Evolutionary conservation across 495 filamentous ascomycete species (phyloP).

Genomic region (Xylaria acuta): DNA sequence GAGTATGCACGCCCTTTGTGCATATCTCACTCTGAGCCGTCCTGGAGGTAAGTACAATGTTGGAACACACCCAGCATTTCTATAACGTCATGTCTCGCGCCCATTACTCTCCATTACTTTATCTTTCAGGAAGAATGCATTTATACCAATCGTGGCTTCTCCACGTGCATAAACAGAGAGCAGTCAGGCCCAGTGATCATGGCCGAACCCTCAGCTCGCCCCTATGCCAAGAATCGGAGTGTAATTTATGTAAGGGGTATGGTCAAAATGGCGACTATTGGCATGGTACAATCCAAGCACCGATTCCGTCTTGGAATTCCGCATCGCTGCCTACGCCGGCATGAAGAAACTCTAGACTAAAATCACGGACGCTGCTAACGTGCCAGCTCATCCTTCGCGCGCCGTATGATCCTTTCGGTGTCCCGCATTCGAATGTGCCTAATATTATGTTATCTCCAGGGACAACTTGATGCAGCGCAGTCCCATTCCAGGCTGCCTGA

Average conservation of each 20-base stretch:
- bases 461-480: slow-evolving; percentile 34
- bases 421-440: slow-evolving; percentile 37
- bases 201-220: background rate
- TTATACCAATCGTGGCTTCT: slow-evolving; percentile 15
- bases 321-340: slow-evolving; percentile 35
- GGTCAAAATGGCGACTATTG: slow-evolving; percentile 19
- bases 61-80: background rate
- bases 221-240: slow-evolving; percentile 13
- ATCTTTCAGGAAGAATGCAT: slow-evolving; percentile 12
- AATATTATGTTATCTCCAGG: slow-evolving; percentile 34
- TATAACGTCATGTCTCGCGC: background rate
- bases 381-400: slow-evolving; percentile 36
- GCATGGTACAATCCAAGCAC: slow-evolving; percentile 39
- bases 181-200: background rate
- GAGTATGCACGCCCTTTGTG: background rate
- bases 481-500: slow-evolving; percentile 33
- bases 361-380: slow-evolving; percentile 35
- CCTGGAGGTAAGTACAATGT: background rate
- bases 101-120: slow-evolving; percentile 25
- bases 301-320: slow-evolving; percentile 37
- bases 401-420: slow-evolving; percentile 14
- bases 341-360: slow-evolving; percentile 36
- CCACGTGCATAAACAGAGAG: slow-evolving; percentile 3
- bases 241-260: background rate
- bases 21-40: background rate